phyloP scores from a whole-genome alignment of 306 rosid genomes.

The Hippophae tibetana region DNA sequence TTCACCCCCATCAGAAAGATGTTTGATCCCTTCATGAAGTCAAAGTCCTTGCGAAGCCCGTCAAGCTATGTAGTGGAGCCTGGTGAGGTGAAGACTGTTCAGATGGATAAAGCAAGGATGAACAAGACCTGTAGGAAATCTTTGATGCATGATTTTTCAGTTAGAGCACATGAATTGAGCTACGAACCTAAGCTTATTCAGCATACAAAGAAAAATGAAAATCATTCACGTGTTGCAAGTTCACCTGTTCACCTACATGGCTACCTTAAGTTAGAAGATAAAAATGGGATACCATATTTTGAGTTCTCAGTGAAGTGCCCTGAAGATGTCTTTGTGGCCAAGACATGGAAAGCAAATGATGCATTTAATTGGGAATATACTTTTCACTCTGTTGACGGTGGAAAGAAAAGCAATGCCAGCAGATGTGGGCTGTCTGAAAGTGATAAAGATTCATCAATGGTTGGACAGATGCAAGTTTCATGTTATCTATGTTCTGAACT shows the following conservation, averaged over 20 bases:
- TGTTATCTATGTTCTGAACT: slow-evolving; percentile 62
- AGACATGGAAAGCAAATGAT: slow-evolving; percentile 61
- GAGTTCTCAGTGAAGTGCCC: slow-evolving; percentile 72
- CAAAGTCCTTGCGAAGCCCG: slow-evolving; percentile 66
- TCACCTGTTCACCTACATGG: slow-evolving; percentile 92
- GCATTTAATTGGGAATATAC: slow-evolving; percentile 64
- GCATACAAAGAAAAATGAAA: slow-evolving; percentile 32
- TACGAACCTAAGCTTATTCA: slow-evolving; percentile 24
- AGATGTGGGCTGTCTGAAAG: slow-evolving; percentile 34
- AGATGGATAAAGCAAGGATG: slow-evolving; percentile 26
- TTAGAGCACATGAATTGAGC: slow-evolving; percentile 34
- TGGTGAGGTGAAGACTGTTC: slow-evolving; percentile 33
- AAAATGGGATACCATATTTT: slow-evolving; percentile 59
- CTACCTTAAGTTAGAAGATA: slow-evolving; percentile 61
- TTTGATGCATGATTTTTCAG: slow-evolving; percentile 43
- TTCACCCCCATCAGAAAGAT: slow-evolving; percentile 40
- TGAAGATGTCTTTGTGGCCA: slow-evolving; percentile 70
- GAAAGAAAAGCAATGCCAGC: slow-evolving; percentile 63
- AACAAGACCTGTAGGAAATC: slow-evolving; percentile 37
- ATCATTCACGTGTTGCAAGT: slow-evolving; percentile 42
- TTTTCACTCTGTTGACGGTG: slow-evolving; percentile 53
- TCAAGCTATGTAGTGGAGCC: slow-evolving; percentile 27
- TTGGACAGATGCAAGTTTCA: slow-evolving; percentile 88
- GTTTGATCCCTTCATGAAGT: slow-evolving; percentile 73
- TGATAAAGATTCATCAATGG: slow-evolving; percentile 49